These are phyloP conservation scores for Lentinus tigrinus DNA, from an alignment of 768 basidiomycete genomes.

Conservation along the genomic window DNA sequence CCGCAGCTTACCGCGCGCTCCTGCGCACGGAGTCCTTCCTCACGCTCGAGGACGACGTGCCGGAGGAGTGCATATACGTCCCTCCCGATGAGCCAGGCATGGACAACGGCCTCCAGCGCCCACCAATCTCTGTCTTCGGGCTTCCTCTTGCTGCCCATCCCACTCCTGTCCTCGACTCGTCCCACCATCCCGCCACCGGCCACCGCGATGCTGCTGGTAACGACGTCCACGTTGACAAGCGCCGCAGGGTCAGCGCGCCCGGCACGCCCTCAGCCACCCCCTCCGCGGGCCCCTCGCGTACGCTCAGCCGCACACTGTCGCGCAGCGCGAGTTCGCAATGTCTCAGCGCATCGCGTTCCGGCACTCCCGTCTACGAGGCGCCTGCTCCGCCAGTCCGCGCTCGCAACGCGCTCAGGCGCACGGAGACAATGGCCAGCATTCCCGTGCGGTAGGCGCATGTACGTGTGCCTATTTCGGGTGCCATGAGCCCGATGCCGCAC, in stretches of 20 bases:
- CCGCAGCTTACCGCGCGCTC: conserved; percentile 21
- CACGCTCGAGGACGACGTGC: conserved; percentile 14
- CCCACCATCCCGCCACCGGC: not conserved
- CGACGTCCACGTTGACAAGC: conserved; percentile 7
- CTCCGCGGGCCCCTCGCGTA: not conserved
- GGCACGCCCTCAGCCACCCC: conserved; percentile 1
- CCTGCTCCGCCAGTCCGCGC: not conserved
- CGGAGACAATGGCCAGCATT: conserved; percentile 5
- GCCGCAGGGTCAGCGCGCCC: not conserved
- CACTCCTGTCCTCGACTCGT: not conserved
- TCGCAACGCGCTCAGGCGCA: conserved; percentile 5
- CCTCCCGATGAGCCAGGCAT: conserved; percentile 23
- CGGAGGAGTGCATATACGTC: conserved; percentile 25
- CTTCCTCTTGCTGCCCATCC: not conserved
- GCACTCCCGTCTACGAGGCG: not conserved
- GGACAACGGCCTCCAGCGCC: conserved; percentile 17
- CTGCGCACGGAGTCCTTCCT: conserved; percentile 17
- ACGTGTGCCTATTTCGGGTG: not conserved
- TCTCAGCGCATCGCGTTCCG: not conserved
- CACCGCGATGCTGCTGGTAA: not conserved
- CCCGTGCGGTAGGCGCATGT: not conserved
- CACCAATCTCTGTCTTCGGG: not conserved
- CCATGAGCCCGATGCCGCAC: not conserved
- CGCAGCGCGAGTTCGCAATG: not conserved
- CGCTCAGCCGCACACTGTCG: not conserved